Conservation (phyloP, 768 basidiomycete species). For the Trametes gibbosa region DNA sequence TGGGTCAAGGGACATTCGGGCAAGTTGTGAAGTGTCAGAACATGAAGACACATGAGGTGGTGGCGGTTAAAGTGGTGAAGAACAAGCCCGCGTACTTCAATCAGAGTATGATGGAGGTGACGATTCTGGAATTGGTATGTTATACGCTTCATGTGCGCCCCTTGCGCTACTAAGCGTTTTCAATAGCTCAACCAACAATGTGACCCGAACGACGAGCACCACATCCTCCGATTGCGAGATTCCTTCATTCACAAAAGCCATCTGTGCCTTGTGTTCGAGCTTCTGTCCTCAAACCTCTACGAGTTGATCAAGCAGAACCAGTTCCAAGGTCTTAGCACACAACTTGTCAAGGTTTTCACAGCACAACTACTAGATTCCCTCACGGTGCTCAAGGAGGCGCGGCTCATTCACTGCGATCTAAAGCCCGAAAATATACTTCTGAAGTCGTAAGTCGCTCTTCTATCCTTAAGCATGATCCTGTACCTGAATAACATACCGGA, state of each 20-base stretch:
- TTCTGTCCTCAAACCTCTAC: constrained; percentile 95
- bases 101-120: constrained; percentile 99
- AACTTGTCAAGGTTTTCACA: constrained; percentile 98
- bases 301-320: constrained; percentile 99
- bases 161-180: background rate
- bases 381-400: constrained; percentile 90
- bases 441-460: constrained; percentile 69
- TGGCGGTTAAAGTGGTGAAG: constrained; percentile 99
- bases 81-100: constrained; percentile 99
- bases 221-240: constrained; percentile 92
- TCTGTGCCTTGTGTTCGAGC: constrained; percentile 96
- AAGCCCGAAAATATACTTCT: constrained; percentile 98
- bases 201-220: constrained; percentile 94
- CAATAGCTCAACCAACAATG: constrained; percentile 86
- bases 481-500: constrained; percentile 8
- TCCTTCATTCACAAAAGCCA: constrained; percentile 97
- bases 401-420: constrained; percentile 96
- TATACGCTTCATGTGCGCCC: background rate
- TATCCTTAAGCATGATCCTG: background rate
- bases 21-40: constrained; percentile 99
- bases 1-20: constrained; percentile 98
- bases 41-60: constrained; percentile 98
- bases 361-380: constrained; percentile 92
- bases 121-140: constrained; percentile 90
- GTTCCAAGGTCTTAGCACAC: constrained; percentile 94